Conservation (phyloP, 768 basidiomycete species). For the Boletus rubropictus region DNA sequence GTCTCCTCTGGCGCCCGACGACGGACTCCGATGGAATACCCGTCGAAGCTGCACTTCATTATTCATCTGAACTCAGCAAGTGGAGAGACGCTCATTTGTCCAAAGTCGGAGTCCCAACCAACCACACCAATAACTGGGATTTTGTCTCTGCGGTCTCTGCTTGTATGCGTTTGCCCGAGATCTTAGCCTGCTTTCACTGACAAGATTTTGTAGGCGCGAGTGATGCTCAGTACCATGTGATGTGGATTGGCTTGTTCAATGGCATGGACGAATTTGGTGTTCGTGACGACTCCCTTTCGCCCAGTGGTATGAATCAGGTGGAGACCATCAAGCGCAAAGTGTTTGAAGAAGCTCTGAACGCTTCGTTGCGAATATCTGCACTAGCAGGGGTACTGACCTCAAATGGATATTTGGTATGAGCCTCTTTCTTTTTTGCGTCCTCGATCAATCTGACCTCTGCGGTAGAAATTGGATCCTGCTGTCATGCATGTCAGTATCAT, state of each 20-base stretch:
- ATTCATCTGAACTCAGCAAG: constrained; percentile 51
- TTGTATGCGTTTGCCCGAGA: constrained; percentile 34
- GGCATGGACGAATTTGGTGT: constrained; percentile 84
- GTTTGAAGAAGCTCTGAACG: constrained; percentile 76
- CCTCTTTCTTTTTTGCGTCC: constrained; percentile 4
- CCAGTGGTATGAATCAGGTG: constrained; percentile 49
- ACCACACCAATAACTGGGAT: constrained; percentile 84
- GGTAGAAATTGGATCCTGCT: constrained; percentile 73
- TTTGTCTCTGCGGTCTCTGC: constrained; percentile 74
- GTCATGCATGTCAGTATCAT: constrained; percentile 86
- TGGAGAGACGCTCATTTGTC: constrained; percentile 77
- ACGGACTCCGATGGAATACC: constrained; percentile 76
- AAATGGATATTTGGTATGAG: constrained; percentile 77
- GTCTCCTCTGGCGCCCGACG: constrained; percentile 73
- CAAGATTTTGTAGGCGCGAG: constrained; percentile 50
- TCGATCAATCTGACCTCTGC: constrained; percentile 5
- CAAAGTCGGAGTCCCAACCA: constrained; percentile 79
- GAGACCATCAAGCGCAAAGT: constrained; percentile 65
- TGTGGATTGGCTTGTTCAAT: constrained; percentile 82
- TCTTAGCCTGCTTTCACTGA: not conserved
- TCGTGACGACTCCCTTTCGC: constrained; percentile 44
- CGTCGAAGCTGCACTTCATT: constrained; percentile 51
- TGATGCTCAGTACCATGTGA: constrained; percentile 85
- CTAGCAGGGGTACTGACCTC: constrained; percentile 78
- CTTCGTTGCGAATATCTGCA: constrained; percentile 84